phyloP scores from a whole-genome alignment of 495 filamentous ascomycete genomes.

The Stereocaulon alpinum region DNA sequence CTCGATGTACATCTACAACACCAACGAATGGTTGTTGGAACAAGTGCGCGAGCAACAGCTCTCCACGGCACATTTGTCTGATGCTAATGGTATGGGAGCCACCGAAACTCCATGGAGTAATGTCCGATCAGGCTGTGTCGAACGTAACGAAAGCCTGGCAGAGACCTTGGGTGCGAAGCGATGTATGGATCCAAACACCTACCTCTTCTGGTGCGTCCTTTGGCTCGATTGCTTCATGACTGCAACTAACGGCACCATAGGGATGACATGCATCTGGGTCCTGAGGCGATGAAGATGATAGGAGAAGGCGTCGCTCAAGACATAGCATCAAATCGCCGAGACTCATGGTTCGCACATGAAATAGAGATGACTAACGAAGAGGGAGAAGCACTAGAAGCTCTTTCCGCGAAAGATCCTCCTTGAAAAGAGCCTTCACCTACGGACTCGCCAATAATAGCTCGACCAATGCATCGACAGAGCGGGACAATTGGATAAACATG shows the following conservation, averaged over 20 bases:
- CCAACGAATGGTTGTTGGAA: conserved; percentile 40
- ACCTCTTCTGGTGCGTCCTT: conserved; percentile 40
- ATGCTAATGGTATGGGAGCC: conserved; percentile 34
- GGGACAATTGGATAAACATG: background rate
- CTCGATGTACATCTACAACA: conserved; percentile 40
- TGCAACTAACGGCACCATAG: conserved; percentile 25
- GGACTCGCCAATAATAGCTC: background rate
- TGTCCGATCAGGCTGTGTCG: conserved; percentile 15
- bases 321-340: conserved; percentile 30
- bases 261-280: conserved; percentile 44
- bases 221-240: conserved; percentile 8
- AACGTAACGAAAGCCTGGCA: background rate
- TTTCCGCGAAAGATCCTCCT: background rate
- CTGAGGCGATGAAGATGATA: conserved; percentile 40
- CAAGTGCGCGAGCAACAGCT: conserved; percentile 39
- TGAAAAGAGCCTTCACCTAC: background rate
- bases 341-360: conserved; percentile 18
- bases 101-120: conserved; percentile 33
- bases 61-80: conserved; percentile 34
- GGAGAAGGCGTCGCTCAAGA: conserved; percentile 37
- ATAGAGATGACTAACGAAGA: background rate
- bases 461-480: background rate
- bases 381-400: background rate
- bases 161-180: background rate
- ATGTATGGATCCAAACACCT: conserved; percentile 39